phyloP scores from a whole-genome alignment of 129 eudicot species.

The Artemisia tridentata region DNA sequence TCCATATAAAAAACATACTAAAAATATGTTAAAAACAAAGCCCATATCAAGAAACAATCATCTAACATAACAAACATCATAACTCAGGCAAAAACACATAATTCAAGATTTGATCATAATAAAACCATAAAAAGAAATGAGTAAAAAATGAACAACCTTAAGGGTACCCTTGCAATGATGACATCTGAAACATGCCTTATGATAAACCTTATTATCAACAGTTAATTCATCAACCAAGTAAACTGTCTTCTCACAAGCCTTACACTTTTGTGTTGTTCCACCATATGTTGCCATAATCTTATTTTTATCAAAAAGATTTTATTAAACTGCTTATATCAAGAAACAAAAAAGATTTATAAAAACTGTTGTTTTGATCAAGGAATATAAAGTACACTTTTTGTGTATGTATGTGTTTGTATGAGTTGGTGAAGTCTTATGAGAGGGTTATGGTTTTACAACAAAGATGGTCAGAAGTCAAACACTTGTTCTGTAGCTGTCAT shows the following conservation, averaged over 20 bases:
- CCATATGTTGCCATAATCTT: constrained; percentile 56
- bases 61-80: background rate
- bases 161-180: constrained; percentile 99
- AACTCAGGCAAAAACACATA: constrained; percentile 11
- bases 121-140: background rate
- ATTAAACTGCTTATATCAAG: constrained; percentile 6
- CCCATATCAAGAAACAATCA: constrained; percentile 10
- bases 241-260: constrained; percentile 95
- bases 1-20: constrained; percentile 18
- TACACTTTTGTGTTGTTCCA: constrained; percentile 93
- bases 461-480: constrained; percentile 31
- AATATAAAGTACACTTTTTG: constrained; percentile 15
- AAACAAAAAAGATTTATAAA: constrained; percentile 18
- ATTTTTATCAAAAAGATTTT: constrained; percentile 1
- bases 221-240: constrained; percentile 90
- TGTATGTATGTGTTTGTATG: constrained; percentile 20
- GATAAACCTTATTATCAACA: constrained; percentile 80
- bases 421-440: constrained; percentile 30
- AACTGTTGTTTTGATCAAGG: constrained; percentile 15
- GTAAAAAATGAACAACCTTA: constrained; percentile 48
- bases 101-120: constrained; percentile 15
- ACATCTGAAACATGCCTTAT: constrained; percentile 90
- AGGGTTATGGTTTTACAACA: constrained; percentile 35
- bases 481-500: constrained; percentile 39
- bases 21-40: background rate